Evolutionary conservation across 139 green algal genomes (phyloP).

Genomic region (Picochlorum sp.): DNA sequence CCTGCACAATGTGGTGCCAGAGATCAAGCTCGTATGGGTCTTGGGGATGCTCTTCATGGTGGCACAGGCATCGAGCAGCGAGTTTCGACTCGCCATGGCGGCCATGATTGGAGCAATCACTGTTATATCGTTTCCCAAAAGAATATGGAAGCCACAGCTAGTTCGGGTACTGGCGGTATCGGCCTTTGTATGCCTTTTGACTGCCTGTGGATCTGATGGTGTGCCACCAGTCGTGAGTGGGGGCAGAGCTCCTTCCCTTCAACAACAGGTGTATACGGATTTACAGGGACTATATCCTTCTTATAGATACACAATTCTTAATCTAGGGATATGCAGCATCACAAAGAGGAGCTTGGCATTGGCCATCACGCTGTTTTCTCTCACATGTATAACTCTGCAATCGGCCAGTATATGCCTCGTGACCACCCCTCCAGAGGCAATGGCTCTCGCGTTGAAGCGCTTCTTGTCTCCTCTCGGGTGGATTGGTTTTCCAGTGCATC

Average conservation of each 20-base stretch:
- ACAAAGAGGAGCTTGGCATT: conserved; percentile 25
- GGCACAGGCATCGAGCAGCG: background rate
- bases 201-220: background rate
- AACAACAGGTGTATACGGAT: background rate
- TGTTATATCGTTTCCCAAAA: conserved; percentile 11
- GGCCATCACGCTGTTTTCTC: conserved; percentile 11
- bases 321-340: conserved; percentile 23
- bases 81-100: conserved; percentile 9
- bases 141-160: conserved; percentile 26
- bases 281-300: conserved; percentile 3
- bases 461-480: conserved; percentile 21
- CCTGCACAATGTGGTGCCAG: conserved; percentile 17
- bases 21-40: conserved; percentile 30
- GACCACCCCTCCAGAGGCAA: conserved; percentile 26
- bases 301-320: conserved; percentile 26
- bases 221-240: conserved; percentile 13
- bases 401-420: conserved; percentile 30
- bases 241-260: background rate
- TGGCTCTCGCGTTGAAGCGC: conserved; percentile 19
- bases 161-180: conserved; percentile 15
- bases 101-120: conserved; percentile 5
- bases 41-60: conserved; percentile 18
- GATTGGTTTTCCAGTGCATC: conserved; percentile 16
- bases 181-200: conserved; percentile 22
- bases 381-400: conserved; percentile 29